phyloP scores from a whole-genome alignment of 345 rosid species.

The Hibiscus trionum region DNA sequence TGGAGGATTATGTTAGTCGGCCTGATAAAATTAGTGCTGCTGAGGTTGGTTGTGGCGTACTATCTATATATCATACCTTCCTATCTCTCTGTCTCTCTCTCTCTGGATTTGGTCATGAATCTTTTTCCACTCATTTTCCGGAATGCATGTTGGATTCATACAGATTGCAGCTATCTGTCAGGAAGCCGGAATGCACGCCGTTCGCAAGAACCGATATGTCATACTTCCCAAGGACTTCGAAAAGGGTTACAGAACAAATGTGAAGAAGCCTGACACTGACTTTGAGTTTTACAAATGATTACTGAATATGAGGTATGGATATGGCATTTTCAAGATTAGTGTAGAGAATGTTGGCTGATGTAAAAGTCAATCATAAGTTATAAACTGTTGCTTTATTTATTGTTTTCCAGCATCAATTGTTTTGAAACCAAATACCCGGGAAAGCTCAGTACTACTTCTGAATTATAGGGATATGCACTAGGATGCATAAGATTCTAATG shows the following conservation, averaged over 20 bases:
- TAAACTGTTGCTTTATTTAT: too few relatives aligned
- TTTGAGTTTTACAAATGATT: conserved; percentile 88
- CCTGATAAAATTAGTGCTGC: conserved; percentile 99
- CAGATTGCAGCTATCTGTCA: conserved; percentile 98
- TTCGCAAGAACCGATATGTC: conserved; percentile 93
- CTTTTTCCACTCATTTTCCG: not conserved
- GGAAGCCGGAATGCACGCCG: conserved; percentile 99
- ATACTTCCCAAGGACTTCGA: conserved; percentile 92
- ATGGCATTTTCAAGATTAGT: too few relatives aligned
- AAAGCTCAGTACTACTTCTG: too few relatives aligned
- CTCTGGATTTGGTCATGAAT: not conserved
- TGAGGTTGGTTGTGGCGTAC: conserved; percentile 55
- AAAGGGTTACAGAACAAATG: conserved; percentile 91
- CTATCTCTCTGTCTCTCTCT: too few relatives aligned
- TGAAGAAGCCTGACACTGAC: conserved; percentile 98
- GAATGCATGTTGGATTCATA: too few relatives aligned
- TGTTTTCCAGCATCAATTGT: too few relatives aligned
- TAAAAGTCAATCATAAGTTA: too few relatives aligned
- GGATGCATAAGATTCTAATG: too few relatives aligned
- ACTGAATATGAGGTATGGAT: too few relatives aligned
- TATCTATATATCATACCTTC: not conserved
- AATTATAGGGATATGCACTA: too few relatives aligned
- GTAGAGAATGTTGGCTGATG: too few relatives aligned
- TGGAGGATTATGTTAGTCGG: conserved; percentile 96
- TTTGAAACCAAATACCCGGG: too few relatives aligned